Percentiles rank a stretch among this genome's conserved stretches.
Conservation (phyloP, 2,329 filamentous ascomycete species). For the Colletotrichum liriopes region DNA sequence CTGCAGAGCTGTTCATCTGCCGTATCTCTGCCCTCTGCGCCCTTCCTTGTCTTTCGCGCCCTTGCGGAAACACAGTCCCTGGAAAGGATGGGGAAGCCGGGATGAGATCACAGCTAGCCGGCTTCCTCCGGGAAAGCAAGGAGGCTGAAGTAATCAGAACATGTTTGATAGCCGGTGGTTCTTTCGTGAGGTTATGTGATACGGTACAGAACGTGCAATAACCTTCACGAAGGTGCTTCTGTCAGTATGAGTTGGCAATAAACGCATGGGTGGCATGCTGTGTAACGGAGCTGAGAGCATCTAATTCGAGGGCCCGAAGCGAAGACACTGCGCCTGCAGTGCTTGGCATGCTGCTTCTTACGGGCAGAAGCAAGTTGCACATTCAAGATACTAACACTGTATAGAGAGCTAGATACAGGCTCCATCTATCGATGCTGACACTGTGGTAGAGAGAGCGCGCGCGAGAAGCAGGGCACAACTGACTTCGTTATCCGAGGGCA, state of each 20-base stretch:
- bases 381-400: not conserved
- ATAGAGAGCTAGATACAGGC: not conserved
- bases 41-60: slow-evolving; percentile 5
- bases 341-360: slow-evolving; percentile 9
- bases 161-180: not conserved
- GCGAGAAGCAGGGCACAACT: not conserved
- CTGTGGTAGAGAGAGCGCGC: too few relatives aligned
- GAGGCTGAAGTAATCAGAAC: not conserved
- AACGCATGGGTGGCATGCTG: not conserved
- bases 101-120: slow-evolving; percentile 1
- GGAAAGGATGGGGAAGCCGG: slow-evolving; percentile 4
- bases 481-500: not conserved
- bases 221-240: not conserved
- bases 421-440: too few relatives aligned
- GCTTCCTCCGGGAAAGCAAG: slow-evolving; percentile 6
- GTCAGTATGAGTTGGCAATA: not conserved
- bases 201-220: too few relatives aligned
- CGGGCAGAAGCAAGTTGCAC: not conserved
- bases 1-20: not conserved
- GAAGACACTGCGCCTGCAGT: not conserved
- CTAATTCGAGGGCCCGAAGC: not conserved
- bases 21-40: not conserved
- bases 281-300: not conserved
- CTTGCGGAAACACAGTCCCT: not conserved
- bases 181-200: not conserved